phyloP scores from a whole-genome alignment of 768 basidiomycete species.

The Lactarius deliciosus region DNA sequence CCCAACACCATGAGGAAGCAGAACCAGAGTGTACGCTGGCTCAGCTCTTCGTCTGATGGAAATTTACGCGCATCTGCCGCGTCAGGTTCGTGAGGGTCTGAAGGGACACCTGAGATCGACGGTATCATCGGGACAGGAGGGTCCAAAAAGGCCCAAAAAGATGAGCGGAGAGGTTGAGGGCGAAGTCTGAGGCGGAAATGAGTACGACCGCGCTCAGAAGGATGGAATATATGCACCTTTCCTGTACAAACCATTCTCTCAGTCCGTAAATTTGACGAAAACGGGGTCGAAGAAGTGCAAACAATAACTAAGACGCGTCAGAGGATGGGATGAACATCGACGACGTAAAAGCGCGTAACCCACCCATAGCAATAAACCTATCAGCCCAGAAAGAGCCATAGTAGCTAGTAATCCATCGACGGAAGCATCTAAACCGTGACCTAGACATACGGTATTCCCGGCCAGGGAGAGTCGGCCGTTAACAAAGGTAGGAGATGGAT shows the following conservation, averaged over 20 bases:
- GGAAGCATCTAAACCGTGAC: slow-evolving; percentile 61
- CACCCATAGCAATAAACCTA: slow-evolving; percentile 72
- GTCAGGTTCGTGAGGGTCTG: slow-evolving; percentile 51
- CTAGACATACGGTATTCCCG: slow-evolving; percentile 54
- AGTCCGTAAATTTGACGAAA: slow-evolving; percentile 70
- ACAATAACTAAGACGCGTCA: slow-evolving; percentile 48
- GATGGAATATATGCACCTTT: slow-evolving; percentile 49
- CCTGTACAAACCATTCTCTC: slow-evolving; percentile 75
- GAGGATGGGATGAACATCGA: slow-evolving; percentile 8
- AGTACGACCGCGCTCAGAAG: slow-evolving; percentile 9
- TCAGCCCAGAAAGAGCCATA: slow-evolving; percentile 52
- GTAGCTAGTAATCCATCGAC: slow-evolving; percentile 61
- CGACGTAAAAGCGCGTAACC: slow-evolving; percentile 33
- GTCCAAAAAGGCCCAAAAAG: slow-evolving; percentile 66
- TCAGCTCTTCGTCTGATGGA: slow-evolving; percentile 74
- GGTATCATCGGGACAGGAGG: slow-evolving; percentile 70
- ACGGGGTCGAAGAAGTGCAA: slow-evolving; percentile 66
- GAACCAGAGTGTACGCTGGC: slow-evolving; percentile 68
- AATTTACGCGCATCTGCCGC: slow-evolving; percentile 55
- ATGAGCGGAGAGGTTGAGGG: slow-evolving; percentile 56
- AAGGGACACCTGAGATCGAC: slow-evolving; percentile 52
- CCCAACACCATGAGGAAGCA: slow-evolving; percentile 61
- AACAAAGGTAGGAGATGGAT: slow-evolving; percentile 27
- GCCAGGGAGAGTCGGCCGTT: slow-evolving; percentile 27
- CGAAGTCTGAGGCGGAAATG: slow-evolving; percentile 48